Evolutionary conservation across 495 filamentous ascomycete genomes (phyloP), one percentile per base, ranked within the genome.

Genomic region (Aspergillus cavernicola): DNA sequence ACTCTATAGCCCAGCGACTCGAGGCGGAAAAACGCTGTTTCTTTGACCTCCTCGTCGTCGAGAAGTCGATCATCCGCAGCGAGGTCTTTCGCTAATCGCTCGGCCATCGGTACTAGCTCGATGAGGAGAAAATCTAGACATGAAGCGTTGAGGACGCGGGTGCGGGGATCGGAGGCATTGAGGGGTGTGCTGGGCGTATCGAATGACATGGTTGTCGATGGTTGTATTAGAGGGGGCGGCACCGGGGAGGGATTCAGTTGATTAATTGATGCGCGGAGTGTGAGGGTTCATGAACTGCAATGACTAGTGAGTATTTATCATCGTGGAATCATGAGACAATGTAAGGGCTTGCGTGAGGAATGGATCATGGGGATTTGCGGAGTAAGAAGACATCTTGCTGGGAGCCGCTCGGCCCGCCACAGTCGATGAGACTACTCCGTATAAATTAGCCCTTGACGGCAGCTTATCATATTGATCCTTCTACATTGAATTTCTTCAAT

Each of bases 31-130:
- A 88, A 92, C 32, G 90, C 88, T 13, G 86, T 83, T 61, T 97
- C 93, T 41, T 85, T 74, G 57, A 87, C 74, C 63, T 90, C 86
- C 24, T 93, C 90, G 38, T 90, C 85, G 60, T 95, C 90, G 18
- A 82, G 56, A 49, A 54, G 48, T 35, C 62, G 64, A 15, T 70
- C 67, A 6, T 68, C 58, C 7, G 65, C 48, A 10, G 62, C 47
- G 13, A 79, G 63, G 15, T 78, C 67, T 37, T 62, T 66, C 3
- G 75, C 68, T 16, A 97, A 68, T 47, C 93, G 82, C 67, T 93
- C 90, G 3, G 95, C 88, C 81, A 96, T 86, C 38, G 93, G 93
- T 22, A 98, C 93, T 44, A 98, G 79, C 73, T 98, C 93, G 61
- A 98, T 97, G 55, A 98, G 80, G 12, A 98, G 83, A 55, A 98